These are phyloP conservation scores for Aspergillus flavus DNA, from an alignment of 2,329 filamentous ascomycete species.

Conservation along the genomic window DNA sequence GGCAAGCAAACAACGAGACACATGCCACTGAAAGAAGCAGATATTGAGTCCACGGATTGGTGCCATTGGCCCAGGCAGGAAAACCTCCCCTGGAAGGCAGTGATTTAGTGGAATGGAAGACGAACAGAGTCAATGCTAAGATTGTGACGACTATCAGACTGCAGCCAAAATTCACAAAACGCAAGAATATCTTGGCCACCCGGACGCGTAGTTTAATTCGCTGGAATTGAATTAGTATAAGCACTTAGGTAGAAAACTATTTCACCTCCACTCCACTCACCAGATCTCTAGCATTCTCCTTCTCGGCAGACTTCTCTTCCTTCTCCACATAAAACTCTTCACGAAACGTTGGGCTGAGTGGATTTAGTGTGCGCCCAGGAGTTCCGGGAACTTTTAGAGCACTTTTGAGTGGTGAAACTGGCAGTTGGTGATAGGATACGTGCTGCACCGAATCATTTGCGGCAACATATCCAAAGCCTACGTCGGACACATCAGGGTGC, in stretches of 20 bases:
- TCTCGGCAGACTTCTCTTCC: constrained; percentile 77
- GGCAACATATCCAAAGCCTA: constrained; percentile 89
- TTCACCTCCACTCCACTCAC: constrained; percentile 59
- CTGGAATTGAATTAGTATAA: constrained; percentile 49
- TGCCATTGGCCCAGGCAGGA: constrained; percentile 79
- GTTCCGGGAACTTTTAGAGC: constrained; percentile 87
- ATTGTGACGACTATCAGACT: constrained; percentile 92
- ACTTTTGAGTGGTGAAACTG: constrained; percentile 82
- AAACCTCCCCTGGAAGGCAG: constrained; percentile 77
- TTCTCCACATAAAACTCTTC: constrained; percentile 88
- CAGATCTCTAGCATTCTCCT: constrained; percentile 82
- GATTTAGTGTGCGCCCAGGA: constrained; percentile 73
- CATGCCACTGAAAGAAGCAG: constrained; percentile 77
- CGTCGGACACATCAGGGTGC: constrained; percentile 68
- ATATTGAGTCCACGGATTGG: constrained; percentile 86
- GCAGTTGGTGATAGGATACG: constrained; percentile 61
- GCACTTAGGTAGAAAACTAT: neutral
- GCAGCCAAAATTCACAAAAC: constrained; percentile 95
- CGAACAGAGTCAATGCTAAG: constrained; percentile 81
- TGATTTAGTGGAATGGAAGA: constrained; percentile 84
- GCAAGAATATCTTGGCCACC: constrained; percentile 91
- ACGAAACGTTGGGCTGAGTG: constrained; percentile 85
- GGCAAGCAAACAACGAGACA: constrained; percentile 76
- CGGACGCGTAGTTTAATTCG: constrained; percentile 91
- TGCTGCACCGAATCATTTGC: constrained; percentile 54